phyloP scores from a whole-genome alignment of 192 early-diverging fungal genomes.

The Coemansia umbellata region DNA sequence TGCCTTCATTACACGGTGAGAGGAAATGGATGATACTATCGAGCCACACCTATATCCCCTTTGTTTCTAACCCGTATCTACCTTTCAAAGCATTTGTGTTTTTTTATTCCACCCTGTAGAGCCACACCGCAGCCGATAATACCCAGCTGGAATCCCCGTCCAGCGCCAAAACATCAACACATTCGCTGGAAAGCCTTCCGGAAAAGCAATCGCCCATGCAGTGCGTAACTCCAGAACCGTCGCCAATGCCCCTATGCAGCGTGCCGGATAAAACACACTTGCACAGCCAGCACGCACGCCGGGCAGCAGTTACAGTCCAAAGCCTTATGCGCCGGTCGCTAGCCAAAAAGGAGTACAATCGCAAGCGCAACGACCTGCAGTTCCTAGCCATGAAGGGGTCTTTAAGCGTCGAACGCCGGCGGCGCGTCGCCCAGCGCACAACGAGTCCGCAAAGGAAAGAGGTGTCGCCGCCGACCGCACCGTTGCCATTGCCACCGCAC shows the following conservation, averaged over 20 bases:
- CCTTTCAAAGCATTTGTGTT: too few species aligned
- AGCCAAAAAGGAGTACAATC: constrained; percentile 3
- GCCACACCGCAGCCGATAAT: too few species aligned
- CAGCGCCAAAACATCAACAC: too few species aligned
- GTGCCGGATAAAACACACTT: neutral
- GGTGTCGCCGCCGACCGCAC: neutral
- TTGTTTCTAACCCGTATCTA: too few species aligned
- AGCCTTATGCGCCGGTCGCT: constrained; percentile 13
- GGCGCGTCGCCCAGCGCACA: constrained; percentile 1
- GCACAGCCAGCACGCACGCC: neutral
- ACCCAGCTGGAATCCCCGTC: too few species aligned
- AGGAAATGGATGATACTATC: too few species aligned
- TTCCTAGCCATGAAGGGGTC: constrained; percentile 22
- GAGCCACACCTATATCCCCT: too few species aligned
- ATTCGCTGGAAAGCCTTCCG: too few species aligned
- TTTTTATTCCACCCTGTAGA: too few species aligned
- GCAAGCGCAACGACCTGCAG: constrained; percentile 17
- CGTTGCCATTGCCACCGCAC: neutral
- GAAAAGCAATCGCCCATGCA: neutral
- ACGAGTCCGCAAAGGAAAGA: neutral
- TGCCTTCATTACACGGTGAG: too few species aligned
- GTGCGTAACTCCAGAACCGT: constrained; percentile 8
- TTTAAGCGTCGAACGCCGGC: constrained; percentile 28
- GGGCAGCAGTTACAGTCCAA: constrained; percentile 13
- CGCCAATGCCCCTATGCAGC: constrained; percentile 6